Conservation (phyloP, 768 basidiomycete species). For the Lentinus brumalis region DNA sequence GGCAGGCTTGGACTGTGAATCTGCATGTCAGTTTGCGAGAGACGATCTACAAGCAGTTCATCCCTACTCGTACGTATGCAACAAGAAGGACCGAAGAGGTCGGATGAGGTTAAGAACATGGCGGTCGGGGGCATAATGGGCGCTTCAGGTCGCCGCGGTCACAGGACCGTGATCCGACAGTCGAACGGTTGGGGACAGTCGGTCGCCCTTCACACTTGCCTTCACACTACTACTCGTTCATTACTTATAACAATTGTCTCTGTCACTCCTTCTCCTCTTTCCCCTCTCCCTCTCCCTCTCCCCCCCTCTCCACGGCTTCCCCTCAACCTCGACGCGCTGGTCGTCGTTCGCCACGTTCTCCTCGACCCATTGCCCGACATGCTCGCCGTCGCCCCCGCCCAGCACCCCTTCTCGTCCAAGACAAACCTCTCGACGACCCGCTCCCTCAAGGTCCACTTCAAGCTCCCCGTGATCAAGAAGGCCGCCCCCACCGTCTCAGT, state of each 20-base stretch:
- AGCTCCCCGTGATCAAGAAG: constrained; percentile 27
- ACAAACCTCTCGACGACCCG: constrained; percentile 12
- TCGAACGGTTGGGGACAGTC: background rate
- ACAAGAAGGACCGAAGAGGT: too few relatives aligned
- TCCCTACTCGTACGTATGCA: background rate
- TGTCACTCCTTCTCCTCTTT: background rate
- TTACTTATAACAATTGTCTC: background rate
- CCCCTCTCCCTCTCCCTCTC: background rate
- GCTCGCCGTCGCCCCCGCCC: constrained; percentile 5
- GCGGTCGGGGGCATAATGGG: background rate
- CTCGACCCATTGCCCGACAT: constrained; percentile 2
- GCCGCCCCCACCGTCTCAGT: constrained; percentile 42
- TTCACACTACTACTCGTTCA: background rate
- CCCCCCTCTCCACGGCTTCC: constrained; percentile 1
- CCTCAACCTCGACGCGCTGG: background rate
- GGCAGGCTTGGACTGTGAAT: too few relatives aligned
- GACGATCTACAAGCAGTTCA: too few relatives aligned
- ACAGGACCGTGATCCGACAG: constrained; percentile 7
- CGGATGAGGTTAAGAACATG: too few relatives aligned
- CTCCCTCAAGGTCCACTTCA: constrained; percentile 18
- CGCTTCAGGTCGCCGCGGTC: background rate
- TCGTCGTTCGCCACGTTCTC: background rate
- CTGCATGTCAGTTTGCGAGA: background rate
- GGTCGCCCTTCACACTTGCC: background rate
- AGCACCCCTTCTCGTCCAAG: constrained; percentile 8